These are phyloP conservation scores for Podaxis sp. DNA, from an alignment of 768 basidiomycete genomes.

Conservation along the genomic window DNA sequence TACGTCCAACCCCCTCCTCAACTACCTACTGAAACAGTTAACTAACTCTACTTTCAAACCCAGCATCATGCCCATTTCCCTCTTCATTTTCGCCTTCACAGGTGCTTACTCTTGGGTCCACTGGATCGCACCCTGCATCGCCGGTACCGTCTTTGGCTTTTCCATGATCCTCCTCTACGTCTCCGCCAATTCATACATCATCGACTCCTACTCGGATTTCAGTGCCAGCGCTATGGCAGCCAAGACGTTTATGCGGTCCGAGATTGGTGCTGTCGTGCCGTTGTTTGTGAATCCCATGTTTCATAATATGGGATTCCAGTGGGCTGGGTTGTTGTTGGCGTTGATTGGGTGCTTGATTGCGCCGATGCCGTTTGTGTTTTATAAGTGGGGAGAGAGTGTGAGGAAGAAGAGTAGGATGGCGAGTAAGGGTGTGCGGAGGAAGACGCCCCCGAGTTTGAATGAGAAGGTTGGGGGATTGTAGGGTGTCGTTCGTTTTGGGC, in stretches of 20 bases:
- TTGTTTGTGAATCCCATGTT: constrained; percentile 42
- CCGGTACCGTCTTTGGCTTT: constrained; percentile 37
- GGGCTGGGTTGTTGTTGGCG: constrained; percentile 35
- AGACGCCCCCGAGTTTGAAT: too few relatives aligned
- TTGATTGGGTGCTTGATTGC: constrained; percentile 29
- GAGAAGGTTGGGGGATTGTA: too few relatives aligned
- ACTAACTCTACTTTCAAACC: not conserved
- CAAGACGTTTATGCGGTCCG: constrained; percentile 38
- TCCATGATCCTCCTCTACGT: constrained; percentile 43
- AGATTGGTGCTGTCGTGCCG: constrained; percentile 34
- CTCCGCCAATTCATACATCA: constrained; percentile 43
- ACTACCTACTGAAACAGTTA: not conserved
- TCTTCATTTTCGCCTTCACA: constrained; percentile 45
- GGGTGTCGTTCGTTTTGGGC: too few relatives aligned
- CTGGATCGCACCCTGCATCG: constrained; percentile 37
- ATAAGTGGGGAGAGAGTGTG: constrained; percentile 38
- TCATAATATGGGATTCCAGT: constrained; percentile 39
- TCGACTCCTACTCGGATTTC: constrained; percentile 39
- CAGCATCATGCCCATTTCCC: constrained; percentile 36
- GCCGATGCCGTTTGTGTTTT: constrained; percentile 42
- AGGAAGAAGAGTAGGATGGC: constrained; percentile 24
- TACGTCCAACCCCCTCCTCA: constrained; percentile 19
- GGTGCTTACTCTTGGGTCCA: constrained; percentile 38
- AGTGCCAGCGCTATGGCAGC: constrained; percentile 46
- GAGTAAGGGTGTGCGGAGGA: constrained; percentile 11